These are phyloP conservation scores for Piper betle DNA, from an alignment of 164 flowering plant genomes.

Conservation along the genomic window DNA sequence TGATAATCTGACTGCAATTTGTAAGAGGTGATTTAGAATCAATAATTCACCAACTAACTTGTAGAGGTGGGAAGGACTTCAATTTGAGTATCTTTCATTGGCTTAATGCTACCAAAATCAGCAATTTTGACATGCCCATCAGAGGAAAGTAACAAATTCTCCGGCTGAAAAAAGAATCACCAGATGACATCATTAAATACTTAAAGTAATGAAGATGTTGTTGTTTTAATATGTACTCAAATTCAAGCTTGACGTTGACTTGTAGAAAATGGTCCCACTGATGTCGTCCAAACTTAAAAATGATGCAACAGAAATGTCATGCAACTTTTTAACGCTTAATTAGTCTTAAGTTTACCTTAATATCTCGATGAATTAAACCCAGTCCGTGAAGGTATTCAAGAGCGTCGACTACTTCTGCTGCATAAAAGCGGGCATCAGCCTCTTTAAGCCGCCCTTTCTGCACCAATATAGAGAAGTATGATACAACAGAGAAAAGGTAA, in stretches of 20 bases:
- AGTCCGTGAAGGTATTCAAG: conserved; percentile 89
- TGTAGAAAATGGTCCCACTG: not conserved
- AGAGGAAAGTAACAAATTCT: conserved; percentile 81
- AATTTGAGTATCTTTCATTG: conserved; percentile 76
- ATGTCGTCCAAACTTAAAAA: not conserved
- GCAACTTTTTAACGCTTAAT: too few species aligned
- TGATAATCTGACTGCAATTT: not conserved
- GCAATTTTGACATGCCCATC: conserved; percentile 98
- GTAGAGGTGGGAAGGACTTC: conserved; percentile 84
- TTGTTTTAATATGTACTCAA: not conserved
- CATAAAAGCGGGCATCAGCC: conserved; percentile 88
- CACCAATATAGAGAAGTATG: conserved; percentile 9
- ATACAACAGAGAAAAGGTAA: conserved; percentile 1
- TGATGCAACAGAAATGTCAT: not conserved
- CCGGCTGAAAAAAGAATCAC: conserved; percentile 63
- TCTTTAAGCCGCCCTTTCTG: conserved; percentile 92
- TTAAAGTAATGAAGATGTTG: not conserved
- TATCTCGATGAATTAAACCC: conserved; percentile 96
- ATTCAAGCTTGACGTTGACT: not conserved
- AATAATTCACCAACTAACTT: conserved; percentile 21
- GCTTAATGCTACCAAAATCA: conserved; percentile 97
- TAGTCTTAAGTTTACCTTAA: too few species aligned
- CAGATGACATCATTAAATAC: conserved; percentile 7
- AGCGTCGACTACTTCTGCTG: conserved; percentile 96
- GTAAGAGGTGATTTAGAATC: not conserved